These are phyloP conservation scores for Diplodia seriata DNA, from an alignment of 2,329 filamentous ascomycete species.

Conservation along the genomic window DNA sequence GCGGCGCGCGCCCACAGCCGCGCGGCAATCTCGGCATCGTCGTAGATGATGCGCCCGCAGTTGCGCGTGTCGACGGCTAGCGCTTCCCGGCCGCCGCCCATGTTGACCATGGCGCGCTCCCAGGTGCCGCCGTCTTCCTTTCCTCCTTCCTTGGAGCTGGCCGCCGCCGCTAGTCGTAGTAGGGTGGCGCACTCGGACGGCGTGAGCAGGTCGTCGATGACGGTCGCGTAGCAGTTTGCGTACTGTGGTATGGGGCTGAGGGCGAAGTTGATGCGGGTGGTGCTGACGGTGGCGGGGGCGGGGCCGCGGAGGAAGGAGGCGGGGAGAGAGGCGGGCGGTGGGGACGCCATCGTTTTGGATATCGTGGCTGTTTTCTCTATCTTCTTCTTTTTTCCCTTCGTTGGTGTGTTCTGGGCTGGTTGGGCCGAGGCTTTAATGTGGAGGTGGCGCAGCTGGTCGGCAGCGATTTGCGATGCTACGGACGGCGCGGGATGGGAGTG, in stretches of 20 bases:
- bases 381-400: neutral
- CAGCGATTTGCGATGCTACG: neutral
- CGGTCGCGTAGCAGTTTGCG: constrained; percentile 62
- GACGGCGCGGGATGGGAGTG: neutral
- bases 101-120: constrained; percentile 72
- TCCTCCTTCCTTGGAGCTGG: neutral
- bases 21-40: constrained; percentile 66
- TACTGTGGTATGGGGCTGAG: constrained; percentile 55
- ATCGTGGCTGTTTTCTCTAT: neutral
- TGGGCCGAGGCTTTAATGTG: neutral
- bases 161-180: constrained; percentile 41
- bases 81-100: constrained; percentile 67
- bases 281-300: constrained; percentile 54
- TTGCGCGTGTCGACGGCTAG: constrained; percentile 67
- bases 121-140: constrained; percentile 53
- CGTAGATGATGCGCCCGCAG: constrained; percentile 80
- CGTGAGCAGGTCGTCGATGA: constrained; percentile 69
- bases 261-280: constrained; percentile 62
- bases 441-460: neutral
- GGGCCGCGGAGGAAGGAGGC: constrained; percentile 56
- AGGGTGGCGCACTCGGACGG: constrained; percentile 64
- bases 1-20: constrained; percentile 67
- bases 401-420: neutral
- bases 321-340: constrained; percentile 42
- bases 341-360: neutral